Evolutionary conservation across 495 filamentous ascomycete species (phyloP), one percentile per base, ranked within the genome.

Genomic region (Articulospora tetracladia): DNA sequence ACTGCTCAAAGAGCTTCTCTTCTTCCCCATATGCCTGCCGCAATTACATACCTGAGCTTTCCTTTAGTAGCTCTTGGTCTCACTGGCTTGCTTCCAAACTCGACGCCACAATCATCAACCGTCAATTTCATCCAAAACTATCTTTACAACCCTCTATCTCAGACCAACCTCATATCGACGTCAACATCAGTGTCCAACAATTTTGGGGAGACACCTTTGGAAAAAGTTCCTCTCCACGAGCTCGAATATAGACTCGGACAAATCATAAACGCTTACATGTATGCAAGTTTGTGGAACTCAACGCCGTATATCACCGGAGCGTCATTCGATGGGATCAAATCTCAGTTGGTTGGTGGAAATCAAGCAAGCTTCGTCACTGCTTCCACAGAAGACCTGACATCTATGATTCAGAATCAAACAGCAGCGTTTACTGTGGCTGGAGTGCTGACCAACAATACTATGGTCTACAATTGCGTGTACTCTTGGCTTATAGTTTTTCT

Each of bases 401-500:
- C 50, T 6, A 57, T 59, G 59, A 57, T 66, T 25, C 52, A 47
- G 20, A 62, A 62, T 28, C 55, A 59, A 48, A 66, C 59, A 12
- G 26, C 59, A 6, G 59, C 55, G 20, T 62, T 66, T 22, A 62
- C 64, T 6, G 64, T 66, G 1, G 51, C 60, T 7, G 55, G 50
- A 0, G 32, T 41, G 26, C 22, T 53, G 17, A 57, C 30, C 4
- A 62, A 47, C n/a, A 19, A 51, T 1, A 19, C 30, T 1, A n/a
- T 22, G 12, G 46, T 66, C 19, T 66, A 62, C 27, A 2, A 26
- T 7, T 36, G 39, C 22, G 47, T 23, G 19, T 62, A 44, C 32
- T 25, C 64, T 15, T 66, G 64, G 64, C 56, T 66, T 6, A 11
- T 26, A 8, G 30, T 59, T 6, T 66, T 60, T 25, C 49, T 66